Evolutionary conservation across 1,284 basidiomycete genomes (phyloP).

Genomic region (Leucoagaricus sp.): DNA sequence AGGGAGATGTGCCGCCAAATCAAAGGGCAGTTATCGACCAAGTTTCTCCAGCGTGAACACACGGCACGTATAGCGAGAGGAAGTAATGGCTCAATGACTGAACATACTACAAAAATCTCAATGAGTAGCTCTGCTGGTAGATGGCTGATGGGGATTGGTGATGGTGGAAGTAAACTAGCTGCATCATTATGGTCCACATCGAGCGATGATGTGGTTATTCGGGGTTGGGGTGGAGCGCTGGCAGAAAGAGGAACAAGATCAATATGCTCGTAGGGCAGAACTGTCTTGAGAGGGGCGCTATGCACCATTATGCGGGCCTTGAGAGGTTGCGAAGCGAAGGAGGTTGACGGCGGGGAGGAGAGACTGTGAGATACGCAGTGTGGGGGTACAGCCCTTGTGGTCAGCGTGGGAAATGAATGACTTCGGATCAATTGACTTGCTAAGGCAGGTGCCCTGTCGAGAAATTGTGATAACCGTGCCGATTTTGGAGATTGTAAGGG

Average conservation of each 20-base stretch:
- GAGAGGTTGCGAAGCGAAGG: neutral
- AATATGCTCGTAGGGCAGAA: neutral
- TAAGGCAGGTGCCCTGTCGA: neutral
- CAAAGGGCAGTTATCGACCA: constrained; percentile 50
- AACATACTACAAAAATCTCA: constrained; percentile 56
- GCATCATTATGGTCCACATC: neutral
- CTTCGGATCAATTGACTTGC: constrained; percentile 5
- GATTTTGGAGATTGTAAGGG: neutral
- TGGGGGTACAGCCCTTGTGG: no score
- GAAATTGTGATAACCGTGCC: neutral
- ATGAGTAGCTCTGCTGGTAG: constrained; percentile 66
- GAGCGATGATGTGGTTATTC: neutral
- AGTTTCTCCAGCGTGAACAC: constrained; percentile 53
- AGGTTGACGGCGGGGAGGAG: neutral
- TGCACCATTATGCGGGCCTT: neutral
- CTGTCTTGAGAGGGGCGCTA: neutral
- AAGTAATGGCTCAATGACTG: constrained; percentile 41
- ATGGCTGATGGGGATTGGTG: constrained; percentile 22
- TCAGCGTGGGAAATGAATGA: neutral
- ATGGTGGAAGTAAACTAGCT: neutral
- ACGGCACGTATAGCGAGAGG: constrained; percentile 52
- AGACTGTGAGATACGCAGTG: constrained; percentile 4
- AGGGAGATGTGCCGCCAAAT: constrained; percentile 62
- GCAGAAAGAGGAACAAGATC: neutral
- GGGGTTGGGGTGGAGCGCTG: neutral